Evolutionary conservation across 345 rosid species (phyloP).

Genomic region (Kernera saxatilis): DNA sequence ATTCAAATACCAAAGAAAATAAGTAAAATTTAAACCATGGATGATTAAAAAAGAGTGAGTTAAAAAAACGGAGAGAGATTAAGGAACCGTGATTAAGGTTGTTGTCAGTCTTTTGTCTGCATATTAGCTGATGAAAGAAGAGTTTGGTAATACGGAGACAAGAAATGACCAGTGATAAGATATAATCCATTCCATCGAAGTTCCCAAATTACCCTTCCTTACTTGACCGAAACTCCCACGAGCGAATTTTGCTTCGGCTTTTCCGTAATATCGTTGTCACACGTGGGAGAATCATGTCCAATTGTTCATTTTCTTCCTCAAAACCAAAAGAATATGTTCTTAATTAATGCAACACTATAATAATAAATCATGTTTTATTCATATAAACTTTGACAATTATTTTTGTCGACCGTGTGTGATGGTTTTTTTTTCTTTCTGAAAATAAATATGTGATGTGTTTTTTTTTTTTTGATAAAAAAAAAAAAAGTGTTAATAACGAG

Average conservation of each 20-base stretch:
- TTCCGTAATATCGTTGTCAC: not conserved
- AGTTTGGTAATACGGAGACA: slow-evolving; percentile 30
- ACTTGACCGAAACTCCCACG: slow-evolving; percentile 16
- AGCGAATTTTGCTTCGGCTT: not conserved
- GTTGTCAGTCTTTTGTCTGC: slow-evolving; percentile 20
- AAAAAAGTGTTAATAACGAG: too few relatives aligned
- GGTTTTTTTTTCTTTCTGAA: too few relatives aligned
- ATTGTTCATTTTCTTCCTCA: not conserved
- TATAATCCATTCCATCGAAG: not conserved
- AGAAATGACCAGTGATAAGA: not conserved
- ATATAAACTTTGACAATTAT: not conserved
- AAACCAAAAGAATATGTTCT: not conserved
- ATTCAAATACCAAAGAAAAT: too few relatives aligned
- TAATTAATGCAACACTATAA: not conserved
- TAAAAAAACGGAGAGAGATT: not conserved
- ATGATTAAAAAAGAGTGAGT: not conserved
- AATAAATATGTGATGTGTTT: too few relatives aligned
- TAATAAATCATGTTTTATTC: not conserved
- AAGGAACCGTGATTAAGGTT: slow-evolving; percentile 17
- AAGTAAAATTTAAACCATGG: not conserved
- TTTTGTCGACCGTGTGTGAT: too few relatives aligned
- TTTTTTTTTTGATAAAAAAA: too few relatives aligned
- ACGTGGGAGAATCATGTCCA: not conserved
- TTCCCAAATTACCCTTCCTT: slow-evolving; percentile 11
- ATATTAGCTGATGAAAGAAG: not conserved